phyloP scores from a whole-genome alignment of 2,329 filamentous ascomycete species.

The Penicillium sp. region DNA sequence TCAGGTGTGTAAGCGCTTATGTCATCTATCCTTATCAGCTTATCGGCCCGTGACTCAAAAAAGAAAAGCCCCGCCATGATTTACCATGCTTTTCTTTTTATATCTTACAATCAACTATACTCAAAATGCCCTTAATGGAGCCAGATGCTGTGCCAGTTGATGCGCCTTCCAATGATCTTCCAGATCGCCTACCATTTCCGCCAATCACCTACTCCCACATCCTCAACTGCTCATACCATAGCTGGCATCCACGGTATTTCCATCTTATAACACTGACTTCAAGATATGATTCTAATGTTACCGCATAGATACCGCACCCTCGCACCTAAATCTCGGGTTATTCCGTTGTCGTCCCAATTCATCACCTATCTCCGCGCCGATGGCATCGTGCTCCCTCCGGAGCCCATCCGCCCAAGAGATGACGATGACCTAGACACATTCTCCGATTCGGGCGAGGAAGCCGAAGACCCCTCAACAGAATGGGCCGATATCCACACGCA shows the following conservation, averaged over 20 bases:
- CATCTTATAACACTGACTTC: neutral
- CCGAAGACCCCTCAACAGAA: slow-evolving; percentile 54
- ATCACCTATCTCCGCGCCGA: slow-evolving; percentile 87
- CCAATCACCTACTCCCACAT: slow-evolving; percentile 85
- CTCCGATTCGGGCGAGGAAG: slow-evolving; percentile 58
- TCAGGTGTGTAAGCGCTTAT: slow-evolving; percentile 4
- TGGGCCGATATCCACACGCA: slow-evolving; percentile 72
- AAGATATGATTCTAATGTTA: slow-evolving; percentile 7
- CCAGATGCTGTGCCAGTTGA: slow-evolving; percentile 10
- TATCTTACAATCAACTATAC: neutral
- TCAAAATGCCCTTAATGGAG: slow-evolving; percentile 32
- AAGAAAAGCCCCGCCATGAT: slow-evolving; percentile 25
- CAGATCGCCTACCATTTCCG: slow-evolving; percentile 65
- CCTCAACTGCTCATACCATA: slow-evolving; percentile 89
- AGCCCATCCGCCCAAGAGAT: slow-evolving; percentile 36
- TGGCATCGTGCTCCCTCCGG: slow-evolving; percentile 75
- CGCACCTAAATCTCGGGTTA: slow-evolving; percentile 81
- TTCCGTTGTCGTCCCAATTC: slow-evolving; percentile 74
- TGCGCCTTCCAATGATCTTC: slow-evolving; percentile 15
- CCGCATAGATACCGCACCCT: slow-evolving; percentile 67
- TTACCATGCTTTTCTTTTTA: slow-evolving; percentile 1
- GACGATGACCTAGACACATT: slow-evolving; percentile 53
- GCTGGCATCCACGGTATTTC: slow-evolving; percentile 76
- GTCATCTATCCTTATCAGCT: slow-evolving; percentile 16
- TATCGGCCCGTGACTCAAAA: slow-evolving; percentile 24